Percentiles rank a stretch among this genome's conserved stretches.
phyloP scores from a whole-genome alignment of 1,284 basidiomycete genomes.

The Ceratobasidium sp. region DNA sequence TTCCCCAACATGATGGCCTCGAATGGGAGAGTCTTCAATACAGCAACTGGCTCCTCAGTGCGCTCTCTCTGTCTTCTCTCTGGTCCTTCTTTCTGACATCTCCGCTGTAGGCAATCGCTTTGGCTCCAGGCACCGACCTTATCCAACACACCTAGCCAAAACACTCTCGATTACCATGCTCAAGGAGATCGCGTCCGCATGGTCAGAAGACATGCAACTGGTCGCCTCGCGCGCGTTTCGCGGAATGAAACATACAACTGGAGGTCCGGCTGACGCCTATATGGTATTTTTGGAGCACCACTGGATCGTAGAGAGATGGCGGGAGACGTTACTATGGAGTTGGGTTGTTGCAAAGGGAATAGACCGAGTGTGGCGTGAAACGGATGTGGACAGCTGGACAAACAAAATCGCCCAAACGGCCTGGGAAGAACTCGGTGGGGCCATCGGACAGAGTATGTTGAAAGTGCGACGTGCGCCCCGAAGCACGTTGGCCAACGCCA shows the following conservation, averaged over 20 bases:
- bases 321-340: conserved; percentile 26
- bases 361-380: background rate
- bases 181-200: conserved; percentile 37
- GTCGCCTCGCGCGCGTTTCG: conserved; percentile 35
- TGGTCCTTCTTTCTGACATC: background rate
- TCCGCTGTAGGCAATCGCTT: conserved; percentile 39
- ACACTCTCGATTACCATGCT: conserved; percentile 38
- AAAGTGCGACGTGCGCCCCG: background rate
- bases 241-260: background rate
- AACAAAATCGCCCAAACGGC: background rate
- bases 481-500: conserved; percentile 6
- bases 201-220: conserved; percentile 18
- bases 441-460: background rate
- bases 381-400: background rate
- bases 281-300: conserved; percentile 25
- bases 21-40: conserved; percentile 42
- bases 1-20: conserved; percentile 23
- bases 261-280: conserved; percentile 13
- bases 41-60: conserved; percentile 42
- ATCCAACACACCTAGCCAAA: conserved; percentile 41
- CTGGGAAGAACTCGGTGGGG: conserved; percentile 11
- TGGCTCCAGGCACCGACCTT: conserved; percentile 40
- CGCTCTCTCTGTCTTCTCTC: background rate
- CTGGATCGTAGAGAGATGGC: conserved; percentile 41
- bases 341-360: conserved; percentile 17